Evolutionary conservation across 2,329 filamentous ascomycete genomes (phyloP), one percentile per base, ranked within the genome.

Genomic region (Anisogramma anomala): DNA sequence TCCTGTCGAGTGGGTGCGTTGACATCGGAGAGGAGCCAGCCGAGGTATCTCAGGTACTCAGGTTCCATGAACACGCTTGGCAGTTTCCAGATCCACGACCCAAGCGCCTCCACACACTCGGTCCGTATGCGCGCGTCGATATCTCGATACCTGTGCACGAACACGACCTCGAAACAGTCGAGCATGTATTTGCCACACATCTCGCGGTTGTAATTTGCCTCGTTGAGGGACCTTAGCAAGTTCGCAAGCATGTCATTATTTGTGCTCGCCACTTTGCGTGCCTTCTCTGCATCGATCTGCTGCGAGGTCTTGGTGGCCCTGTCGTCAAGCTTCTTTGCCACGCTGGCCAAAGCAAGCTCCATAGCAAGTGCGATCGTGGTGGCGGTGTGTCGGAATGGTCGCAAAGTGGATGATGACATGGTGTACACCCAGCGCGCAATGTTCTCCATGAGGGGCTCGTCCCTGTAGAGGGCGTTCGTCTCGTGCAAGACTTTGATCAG

Each of bases 81-180:
- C 38, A 94, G 77, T 9, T 75, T 75, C 57, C 79, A 74, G 51
- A 96, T 93, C 91, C 91, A 98, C 30, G 79, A 74, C 20, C 88
- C 87, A 7, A 98, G 69, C 11, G 86, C 85, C 48, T 83, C 78
- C 18, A 94, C 80, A 55, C 89, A 95, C 54, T 95, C 89, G 1
- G 82, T 78, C 39, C 91, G 77, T 50, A 98, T 94, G 52, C 77
- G 84, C 6, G 85, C 77, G 54, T 98, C 91, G 22, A 95, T 77
- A 57, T 98, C 91, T 47, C 91, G 84, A 60, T 96, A 98, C 35
- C 91, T 80, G 61, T 98, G 89, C 22, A 95, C 82, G 57, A 94
- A 98, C 34, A 96, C 80, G 2, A 84, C 84, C 51, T 94, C 84
- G 55, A 96, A 94, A 53, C 87, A 85, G 50, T 93, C 86, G 50